Evolutionary conservation across 495 filamentous ascomycete species (phyloP).

Genomic region (Aspergillus baeticus): DNA sequence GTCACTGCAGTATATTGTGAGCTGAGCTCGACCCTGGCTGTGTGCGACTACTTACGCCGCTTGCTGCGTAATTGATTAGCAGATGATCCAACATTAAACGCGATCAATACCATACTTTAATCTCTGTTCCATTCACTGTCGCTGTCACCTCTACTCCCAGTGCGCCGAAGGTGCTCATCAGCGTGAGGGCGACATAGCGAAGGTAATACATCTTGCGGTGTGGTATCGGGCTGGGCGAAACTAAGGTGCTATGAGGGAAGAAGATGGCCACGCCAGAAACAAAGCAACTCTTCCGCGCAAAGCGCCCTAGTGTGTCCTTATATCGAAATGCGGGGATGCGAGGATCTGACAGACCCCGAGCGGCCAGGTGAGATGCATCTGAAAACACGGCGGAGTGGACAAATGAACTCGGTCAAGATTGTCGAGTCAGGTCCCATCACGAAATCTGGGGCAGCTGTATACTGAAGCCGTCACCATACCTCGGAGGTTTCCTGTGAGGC

Average conservation of each 20-base stretch:
- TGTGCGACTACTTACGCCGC: neutral
- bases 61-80: neutral
- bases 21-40: neutral
- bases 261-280: neutral
- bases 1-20: slow-evolving; percentile 3
- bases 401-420: neutral
- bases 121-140: slow-evolving; percentile 8
- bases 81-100: no score
- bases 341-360: neutral
- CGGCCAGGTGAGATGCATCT: neutral
- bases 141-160: slow-evolving; percentile 8
- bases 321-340: slow-evolving; percentile 1
- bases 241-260: neutral
- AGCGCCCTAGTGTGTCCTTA: neutral
- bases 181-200: neutral
- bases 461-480: slow-evolving; percentile 5
- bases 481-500: slow-evolving; percentile 8
- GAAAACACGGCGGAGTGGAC: neutral
- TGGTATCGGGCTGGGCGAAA: neutral
- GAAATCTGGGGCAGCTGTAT: neutral
- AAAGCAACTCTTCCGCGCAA: neutral
- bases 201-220: slow-evolving; percentile 1
- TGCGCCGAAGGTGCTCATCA: neutral
- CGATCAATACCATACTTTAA: neutral
- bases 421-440: neutral